Evolutionary conservation across 2,329 filamentous ascomycete species (phyloP).

Genomic region (Fusarium citri): DNA sequence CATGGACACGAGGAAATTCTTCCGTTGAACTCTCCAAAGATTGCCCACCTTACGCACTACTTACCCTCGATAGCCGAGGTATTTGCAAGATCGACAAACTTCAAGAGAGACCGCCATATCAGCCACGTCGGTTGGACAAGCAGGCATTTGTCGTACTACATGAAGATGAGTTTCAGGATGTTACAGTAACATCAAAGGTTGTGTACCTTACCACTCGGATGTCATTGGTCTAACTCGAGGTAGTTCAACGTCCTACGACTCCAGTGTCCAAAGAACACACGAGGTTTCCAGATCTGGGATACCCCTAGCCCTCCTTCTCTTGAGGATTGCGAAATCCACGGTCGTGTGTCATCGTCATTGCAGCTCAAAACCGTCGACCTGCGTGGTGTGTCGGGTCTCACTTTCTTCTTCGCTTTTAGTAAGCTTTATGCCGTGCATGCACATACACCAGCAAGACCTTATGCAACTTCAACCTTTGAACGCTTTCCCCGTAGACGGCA

Average conservation of each 20-base stretch:
- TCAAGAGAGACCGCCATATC: background rate
- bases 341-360: constrained; percentile 9
- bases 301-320: constrained; percentile 11
- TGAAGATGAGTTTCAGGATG: background rate
- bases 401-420: constrained; percentile 22
- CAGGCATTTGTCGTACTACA: constrained; percentile 4
- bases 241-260: constrained; percentile 13
- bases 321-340: constrained; percentile 10
- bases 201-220: background rate
- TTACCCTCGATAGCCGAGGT: constrained; percentile 10
- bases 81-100: constrained; percentile 12
- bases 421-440: constrained; percentile 23
- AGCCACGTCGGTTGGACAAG: background rate
- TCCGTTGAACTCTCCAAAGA: background rate
- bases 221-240: background rate
- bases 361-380: constrained; percentile 19
- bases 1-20: constrained; percentile 7
- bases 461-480: background rate
- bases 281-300: constrained; percentile 19
- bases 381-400: constrained; percentile 15
- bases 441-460: background rate
- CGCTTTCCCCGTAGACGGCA: background rate
- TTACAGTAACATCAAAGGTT: constrained; percentile 5
- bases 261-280: background rate
- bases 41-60: background rate